Evolutionary conservation across 1,139 yeast genomes (phyloP), one percentile per base, ranked within the genome.

Genomic region (Blastobotrys aristatus): DNA sequence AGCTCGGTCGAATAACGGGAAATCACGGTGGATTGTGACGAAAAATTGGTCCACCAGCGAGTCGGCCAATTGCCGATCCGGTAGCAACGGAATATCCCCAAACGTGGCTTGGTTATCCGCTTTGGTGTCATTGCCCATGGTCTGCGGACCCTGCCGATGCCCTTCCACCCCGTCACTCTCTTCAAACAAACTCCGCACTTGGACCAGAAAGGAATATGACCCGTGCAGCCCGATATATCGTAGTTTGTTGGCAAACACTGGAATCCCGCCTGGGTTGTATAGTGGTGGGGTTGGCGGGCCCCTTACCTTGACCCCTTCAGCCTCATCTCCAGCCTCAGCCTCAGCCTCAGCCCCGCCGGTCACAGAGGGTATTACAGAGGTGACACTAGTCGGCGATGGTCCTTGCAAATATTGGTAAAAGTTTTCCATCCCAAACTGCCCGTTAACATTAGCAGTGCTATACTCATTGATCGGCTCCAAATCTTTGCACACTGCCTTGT

Each of bases 21-120:
- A 35, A 30, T 48, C 51, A 2, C 40, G 20, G 37, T 48, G 48
- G 30, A 41, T 14, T 21, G 43, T 37, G 13, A 29, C 18, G 27
- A 48, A 48, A 30, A 24, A 48, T 5, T 11, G 8, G 10, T 37
- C 37, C 14, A 48, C 43, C 29, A 48, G 41, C 14, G 43, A 13
- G 35, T 48, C 51, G 7, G 51, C 51, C 13, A 48, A 36, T 33
- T 32, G 39, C 17, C 46, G 46, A 3, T 48, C 51, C 7, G 51
- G 51, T 26, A 47, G 22, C 16, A 44, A 21, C 10, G 50, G 44
- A 14, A 44, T 43, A 29, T 46, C 42, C 16, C 31, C 42, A 14
- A 40, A 20, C 11, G 17, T n/a, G 13, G 44, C 43, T 14, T 38
- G 31, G 10, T 24, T 22, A 6, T 22, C 31, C 30, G 32, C 6